Percentiles rank a stretch among this genome's conserved stretches.
These are phyloP conservation scores for Ganoderma boninense DNA, from an alignment of 1,284 basidiomycete species.

Conservation along the genomic window DNA sequence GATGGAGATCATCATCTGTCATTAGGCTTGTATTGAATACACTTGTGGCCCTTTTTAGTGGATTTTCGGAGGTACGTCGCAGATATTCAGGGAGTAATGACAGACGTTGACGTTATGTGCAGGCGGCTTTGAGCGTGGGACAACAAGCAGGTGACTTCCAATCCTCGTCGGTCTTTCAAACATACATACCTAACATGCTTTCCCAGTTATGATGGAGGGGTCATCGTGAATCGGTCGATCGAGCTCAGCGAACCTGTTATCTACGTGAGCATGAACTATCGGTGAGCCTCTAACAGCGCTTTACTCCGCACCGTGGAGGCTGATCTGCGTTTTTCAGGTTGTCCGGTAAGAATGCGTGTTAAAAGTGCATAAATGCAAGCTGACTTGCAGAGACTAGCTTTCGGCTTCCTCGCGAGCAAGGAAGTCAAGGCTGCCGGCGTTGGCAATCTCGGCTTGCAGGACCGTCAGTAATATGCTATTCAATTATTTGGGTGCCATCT, in stretches of 20 bases:
- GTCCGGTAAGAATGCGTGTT: slow-evolving; percentile 38
- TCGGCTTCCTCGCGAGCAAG: slow-evolving; percentile 40
- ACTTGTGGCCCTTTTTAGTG: slow-evolving; percentile 44
- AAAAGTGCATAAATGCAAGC: not conserved
- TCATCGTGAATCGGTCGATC: slow-evolving; percentile 45
- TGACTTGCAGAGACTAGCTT: slow-evolving; percentile 24
- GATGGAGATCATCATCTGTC: not conserved
- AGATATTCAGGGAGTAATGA: not conserved
- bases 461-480: slow-evolving; percentile 48
- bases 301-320: not conserved
- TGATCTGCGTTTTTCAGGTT: slow-evolving; percentile 10
- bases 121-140: slow-evolving; percentile 43
- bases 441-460: slow-evolving; percentile 61
- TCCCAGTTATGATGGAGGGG: slow-evolving; percentile 37
- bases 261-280: slow-evolving; percentile 30
- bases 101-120: not conserved
- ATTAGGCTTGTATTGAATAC: not conserved
- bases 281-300: slow-evolving; percentile 14
- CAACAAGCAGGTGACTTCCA: slow-evolving; percentile 16
- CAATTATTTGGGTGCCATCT: slow-evolving; percentile 7
- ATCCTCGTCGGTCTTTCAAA: not conserved
- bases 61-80: slow-evolving; percentile 58
- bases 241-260: slow-evolving; percentile 42
- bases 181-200: not conserved
- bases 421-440: slow-evolving; percentile 59